Percentiles rank a stretch among this genome's conserved stretches.
These are phyloP conservation scores for Purpureocillium takamizusanense DNA, from an alignment of 2,329 filamentous ascomycete genomes.

Conservation along the genomic window DNA sequence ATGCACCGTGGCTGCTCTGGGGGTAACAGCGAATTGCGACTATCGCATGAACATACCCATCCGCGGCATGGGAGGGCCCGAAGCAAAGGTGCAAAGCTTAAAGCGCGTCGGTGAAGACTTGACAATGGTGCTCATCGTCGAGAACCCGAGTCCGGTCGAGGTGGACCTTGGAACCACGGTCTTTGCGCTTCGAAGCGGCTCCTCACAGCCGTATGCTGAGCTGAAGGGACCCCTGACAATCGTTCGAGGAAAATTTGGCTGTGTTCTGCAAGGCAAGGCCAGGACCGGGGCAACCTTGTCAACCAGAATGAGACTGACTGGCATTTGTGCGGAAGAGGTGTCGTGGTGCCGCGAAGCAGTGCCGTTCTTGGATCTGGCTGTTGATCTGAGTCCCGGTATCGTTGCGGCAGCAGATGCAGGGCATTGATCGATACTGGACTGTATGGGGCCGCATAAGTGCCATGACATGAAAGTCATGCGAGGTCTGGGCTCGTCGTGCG, in stretches of 20 bases:
- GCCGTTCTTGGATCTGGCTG: not conserved
- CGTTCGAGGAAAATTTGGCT: slow-evolving; percentile 15
- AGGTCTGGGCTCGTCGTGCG: not conserved
- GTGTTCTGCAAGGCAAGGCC: slow-evolving; percentile 15
- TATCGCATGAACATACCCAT: slow-evolving; percentile 19
- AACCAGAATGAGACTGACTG: not conserved
- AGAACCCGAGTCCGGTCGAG: slow-evolving; percentile 21
- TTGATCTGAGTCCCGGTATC: not conserved
- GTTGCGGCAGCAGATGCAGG: too few species aligned
- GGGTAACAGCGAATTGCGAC: slow-evolving; percentile 12
- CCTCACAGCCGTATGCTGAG: slow-evolving; percentile 5
- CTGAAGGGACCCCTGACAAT: slow-evolving; percentile 20
- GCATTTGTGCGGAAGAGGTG: not conserved
- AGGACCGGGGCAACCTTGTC: slow-evolving; percentile 3
- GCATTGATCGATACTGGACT: too few species aligned
- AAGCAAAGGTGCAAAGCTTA: slow-evolving; percentile 12
- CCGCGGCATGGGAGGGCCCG: slow-evolving; percentile 15
- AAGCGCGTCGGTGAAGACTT: slow-evolving; percentile 9
- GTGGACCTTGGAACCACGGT: slow-evolving; percentile 19
- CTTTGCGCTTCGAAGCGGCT: slow-evolving; percentile 19
- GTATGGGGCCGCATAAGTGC: not conserved
- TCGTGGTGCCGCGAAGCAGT: not conserved
- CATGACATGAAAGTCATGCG: too few species aligned
- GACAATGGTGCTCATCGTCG: slow-evolving; percentile 13
- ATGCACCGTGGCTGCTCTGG: slow-evolving; percentile 17